Evolutionary conservation across 805 yeast species (phyloP).

Genomic region (Kluyveromyces nonfermentans): DNA sequence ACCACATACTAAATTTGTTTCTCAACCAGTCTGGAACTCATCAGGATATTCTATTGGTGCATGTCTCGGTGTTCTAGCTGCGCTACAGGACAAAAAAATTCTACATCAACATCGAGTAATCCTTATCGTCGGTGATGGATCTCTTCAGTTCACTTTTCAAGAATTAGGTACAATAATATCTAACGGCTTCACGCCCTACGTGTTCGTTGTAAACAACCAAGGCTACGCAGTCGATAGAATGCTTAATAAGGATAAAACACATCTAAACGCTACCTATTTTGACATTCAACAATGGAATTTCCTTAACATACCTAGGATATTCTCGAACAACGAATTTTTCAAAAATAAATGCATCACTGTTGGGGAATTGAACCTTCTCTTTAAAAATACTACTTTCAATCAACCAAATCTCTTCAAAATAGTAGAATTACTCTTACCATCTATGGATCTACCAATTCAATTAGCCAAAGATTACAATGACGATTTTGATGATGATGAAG

Average conservation of each 20-base stretch:
- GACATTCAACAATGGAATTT: conserved; percentile 59
- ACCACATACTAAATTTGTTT: conserved; percentile 39
- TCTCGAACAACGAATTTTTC: conserved; percentile 45
- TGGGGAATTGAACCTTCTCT: conserved; percentile 39
- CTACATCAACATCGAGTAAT: conserved; percentile 38
- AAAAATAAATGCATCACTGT: conserved; percentile 37
- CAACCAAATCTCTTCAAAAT: conserved; percentile 39
- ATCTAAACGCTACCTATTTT: conserved; percentile 39
- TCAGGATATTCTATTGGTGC: conserved; percentile 61
- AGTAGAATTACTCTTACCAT: conserved; percentile 48
- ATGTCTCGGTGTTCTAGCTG: conserved; percentile 51
- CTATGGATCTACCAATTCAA: conserved; percentile 45
- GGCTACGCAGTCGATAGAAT: conserved; percentile 62
- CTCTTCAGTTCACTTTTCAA: conserved; percentile 57
- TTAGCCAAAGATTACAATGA: neutral
- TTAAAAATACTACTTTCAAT: conserved; percentile 33
- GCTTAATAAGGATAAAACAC: conserved; percentile 39
- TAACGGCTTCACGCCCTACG: conserved; percentile 46
- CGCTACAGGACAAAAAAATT: conserved; percentile 39
- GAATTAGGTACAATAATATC: conserved; percentile 52
- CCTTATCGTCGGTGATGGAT: conserved; percentile 60
- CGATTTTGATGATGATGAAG: neutral
- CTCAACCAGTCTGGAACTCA: conserved; percentile 60
- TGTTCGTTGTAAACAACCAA: conserved; percentile 52
- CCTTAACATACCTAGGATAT: conserved; percentile 36